Conservation (phyloP, 345 rosid genomes). For the Citropsis articulata region DNA sequence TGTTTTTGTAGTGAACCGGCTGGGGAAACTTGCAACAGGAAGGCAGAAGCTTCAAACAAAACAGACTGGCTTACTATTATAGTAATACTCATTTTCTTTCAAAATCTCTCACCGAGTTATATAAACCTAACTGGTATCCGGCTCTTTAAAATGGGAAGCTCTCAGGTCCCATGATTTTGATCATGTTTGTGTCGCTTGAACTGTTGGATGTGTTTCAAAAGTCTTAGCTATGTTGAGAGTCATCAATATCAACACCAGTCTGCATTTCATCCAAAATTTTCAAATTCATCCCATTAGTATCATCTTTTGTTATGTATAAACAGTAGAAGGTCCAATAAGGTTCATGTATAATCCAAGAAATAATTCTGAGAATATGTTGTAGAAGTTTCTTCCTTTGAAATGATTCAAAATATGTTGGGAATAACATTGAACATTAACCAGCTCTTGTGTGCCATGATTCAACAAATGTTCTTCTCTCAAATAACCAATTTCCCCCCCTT, state of each 20-base stretch:
- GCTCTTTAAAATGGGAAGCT: background rate
- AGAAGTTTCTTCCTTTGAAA: background rate
- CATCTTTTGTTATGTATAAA: background rate
- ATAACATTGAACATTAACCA: background rate
- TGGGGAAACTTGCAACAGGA: conserved; percentile 82
- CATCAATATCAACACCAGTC: background rate
- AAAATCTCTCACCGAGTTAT: background rate
- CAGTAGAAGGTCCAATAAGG: background rate
- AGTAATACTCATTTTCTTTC: conserved; percentile 39
- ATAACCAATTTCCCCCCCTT: background rate
- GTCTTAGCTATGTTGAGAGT: background rate
- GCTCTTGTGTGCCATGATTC: too few species aligned
- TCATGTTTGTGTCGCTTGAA: background rate
- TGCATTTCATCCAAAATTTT: background rate
- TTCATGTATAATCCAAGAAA: background rate
- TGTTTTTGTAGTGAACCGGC: conserved; percentile 76
- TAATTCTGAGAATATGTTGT: background rate
- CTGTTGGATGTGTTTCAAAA: background rate
- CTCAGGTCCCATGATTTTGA: background rate
- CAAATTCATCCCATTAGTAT: background rate
- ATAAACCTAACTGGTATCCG: background rate
- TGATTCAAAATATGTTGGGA: background rate
- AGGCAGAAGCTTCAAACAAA: conserved; percentile 71
- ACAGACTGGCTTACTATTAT: conserved; percentile 97
- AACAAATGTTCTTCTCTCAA: background rate